Percentiles rank a stretch among this genome's conserved stretches.
Evolutionary conservation across 2,329 filamentous ascomycete genomes (phyloP).

Genomic region (Stylonectria norvegica): DNA sequence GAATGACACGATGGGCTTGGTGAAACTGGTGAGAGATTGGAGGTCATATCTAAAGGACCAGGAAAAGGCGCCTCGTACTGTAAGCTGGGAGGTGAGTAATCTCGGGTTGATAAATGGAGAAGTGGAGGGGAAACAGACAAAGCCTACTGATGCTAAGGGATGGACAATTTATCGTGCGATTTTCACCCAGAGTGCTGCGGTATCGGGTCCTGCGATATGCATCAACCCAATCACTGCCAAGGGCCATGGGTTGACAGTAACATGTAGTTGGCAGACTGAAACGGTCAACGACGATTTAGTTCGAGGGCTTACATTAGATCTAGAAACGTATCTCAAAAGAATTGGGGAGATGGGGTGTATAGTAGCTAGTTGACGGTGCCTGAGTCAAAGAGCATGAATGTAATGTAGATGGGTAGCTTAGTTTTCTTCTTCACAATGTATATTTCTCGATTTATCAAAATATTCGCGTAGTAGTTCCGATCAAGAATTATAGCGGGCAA

Average conservation of each 20-base stretch:
- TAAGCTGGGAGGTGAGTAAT: conserved; percentile 14
- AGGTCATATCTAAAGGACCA: conserved; percentile 2
- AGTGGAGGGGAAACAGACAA: too few species aligned
- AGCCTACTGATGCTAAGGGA: too few species aligned
- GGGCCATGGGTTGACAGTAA: background rate
- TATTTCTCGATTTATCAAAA: too few species aligned
- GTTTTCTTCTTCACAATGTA: too few species aligned
- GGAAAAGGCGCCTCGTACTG: background rate
- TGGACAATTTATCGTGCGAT: too few species aligned
- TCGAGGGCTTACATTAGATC: background rate
- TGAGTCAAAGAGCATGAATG: too few species aligned
- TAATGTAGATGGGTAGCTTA: too few species aligned
- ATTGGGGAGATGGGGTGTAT: background rate
- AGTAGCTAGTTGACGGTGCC: too few species aligned
- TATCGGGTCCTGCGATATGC: background rate
- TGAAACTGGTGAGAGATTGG: conserved; percentile 12
- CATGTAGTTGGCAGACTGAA: background rate
- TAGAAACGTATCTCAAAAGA: background rate
- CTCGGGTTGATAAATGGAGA: conserved; percentile 7
- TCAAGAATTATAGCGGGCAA: too few species aligned
- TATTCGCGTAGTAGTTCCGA: too few species aligned
- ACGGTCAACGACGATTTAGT: background rate
- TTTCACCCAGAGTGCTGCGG: too few species aligned
- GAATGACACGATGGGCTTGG: conserved; percentile 7
- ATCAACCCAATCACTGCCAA: background rate